Evolutionary conservation across 2,329 filamentous ascomycete species (phyloP).

Genomic region (Beauveria bassiana): DNA sequence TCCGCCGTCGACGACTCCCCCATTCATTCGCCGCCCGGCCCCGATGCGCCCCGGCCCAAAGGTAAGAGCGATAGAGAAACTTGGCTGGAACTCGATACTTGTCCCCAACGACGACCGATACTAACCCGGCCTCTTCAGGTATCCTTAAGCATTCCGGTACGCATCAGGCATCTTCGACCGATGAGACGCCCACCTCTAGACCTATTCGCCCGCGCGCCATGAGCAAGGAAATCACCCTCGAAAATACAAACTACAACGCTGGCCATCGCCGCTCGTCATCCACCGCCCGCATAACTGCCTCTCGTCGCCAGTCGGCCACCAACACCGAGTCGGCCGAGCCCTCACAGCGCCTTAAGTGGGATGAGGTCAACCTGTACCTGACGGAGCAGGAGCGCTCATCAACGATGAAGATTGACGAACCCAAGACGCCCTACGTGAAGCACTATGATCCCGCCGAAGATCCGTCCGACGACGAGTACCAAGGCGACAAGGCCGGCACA

Average conservation of each 20-base stretch:
- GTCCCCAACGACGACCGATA: no score
- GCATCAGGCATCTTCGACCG: slow-evolving; percentile 44
- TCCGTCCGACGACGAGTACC: slow-evolving; percentile 69
- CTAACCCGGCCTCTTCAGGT: slow-evolving; percentile 42
- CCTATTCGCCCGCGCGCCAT: slow-evolving; percentile 35
- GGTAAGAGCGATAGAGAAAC: slow-evolving; percentile 24
- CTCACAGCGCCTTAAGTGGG: slow-evolving; percentile 85
- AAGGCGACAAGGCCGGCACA: slow-evolving; percentile 20
- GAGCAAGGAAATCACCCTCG: slow-evolving; percentile 83
- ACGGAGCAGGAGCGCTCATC: slow-evolving; percentile 91
- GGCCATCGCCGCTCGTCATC: slow-evolving; percentile 79
- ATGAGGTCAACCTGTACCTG: slow-evolving; percentile 94
- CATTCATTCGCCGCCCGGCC: slow-evolving; percentile 34
- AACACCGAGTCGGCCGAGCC: slow-evolving; percentile 38
- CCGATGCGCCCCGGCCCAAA: slow-evolving; percentile 36
- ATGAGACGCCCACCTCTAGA: slow-evolving; percentile 27
- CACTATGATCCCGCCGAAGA: slow-evolving; percentile 89
- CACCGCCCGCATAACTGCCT: slow-evolving; percentile 51
- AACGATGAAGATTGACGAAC: slow-evolving; percentile 99
- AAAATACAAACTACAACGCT: slow-evolving; percentile 92
- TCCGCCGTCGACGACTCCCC: slow-evolving; percentile 30
- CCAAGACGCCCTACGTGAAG: slow-evolving; percentile 92
- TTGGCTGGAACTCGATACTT: not conserved
- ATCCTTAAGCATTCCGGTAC: slow-evolving; percentile 84
- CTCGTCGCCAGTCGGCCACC: slow-evolving; percentile 63